phyloP scores from a whole-genome alignment of 2,329 filamentous ascomycete species.

The Talaromyces sp. region DNA sequence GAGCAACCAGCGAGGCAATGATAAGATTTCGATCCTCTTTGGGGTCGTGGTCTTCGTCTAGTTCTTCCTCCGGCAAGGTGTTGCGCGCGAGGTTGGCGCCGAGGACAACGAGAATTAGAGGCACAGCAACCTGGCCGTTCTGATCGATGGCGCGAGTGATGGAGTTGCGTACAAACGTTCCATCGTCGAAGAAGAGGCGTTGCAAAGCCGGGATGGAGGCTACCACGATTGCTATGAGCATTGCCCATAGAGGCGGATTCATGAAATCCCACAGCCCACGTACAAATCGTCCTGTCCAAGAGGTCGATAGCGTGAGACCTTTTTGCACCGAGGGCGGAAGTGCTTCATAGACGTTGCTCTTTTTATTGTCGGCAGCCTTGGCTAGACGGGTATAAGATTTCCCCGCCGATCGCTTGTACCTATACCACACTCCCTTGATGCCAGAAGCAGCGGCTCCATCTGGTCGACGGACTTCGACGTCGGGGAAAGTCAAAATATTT shows the following conservation, averaged over 20 bases:
- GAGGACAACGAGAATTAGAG: constrained; percentile 88
- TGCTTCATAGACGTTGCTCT: constrained; percentile 35
- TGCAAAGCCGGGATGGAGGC: constrained; percentile 82
- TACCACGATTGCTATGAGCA: constrained; percentile 84
- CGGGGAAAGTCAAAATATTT: constrained; percentile 56
- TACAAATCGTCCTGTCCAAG: constrained; percentile 47
- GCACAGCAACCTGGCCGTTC: constrained; percentile 85
- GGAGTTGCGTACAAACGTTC: constrained; percentile 86
- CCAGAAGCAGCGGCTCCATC: constrained; percentile 22
- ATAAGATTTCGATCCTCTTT: constrained; percentile 68
- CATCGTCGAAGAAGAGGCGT: constrained; percentile 77
- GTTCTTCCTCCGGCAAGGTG: constrained; percentile 65
- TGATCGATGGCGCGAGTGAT: constrained; percentile 82
- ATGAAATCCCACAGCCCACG: constrained; percentile 83
- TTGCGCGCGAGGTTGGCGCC: constrained; percentile 92
- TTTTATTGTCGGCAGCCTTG: constrained; percentile 17
- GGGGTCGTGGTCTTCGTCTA: constrained; percentile 56
- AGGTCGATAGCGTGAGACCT: constrained; percentile 37
- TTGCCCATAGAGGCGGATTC: constrained; percentile 97
- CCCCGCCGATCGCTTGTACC: constrained; percentile 19
- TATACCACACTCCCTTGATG: constrained; percentile 20
- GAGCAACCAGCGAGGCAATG: constrained; percentile 74
- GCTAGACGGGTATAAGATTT: constrained; percentile 15
- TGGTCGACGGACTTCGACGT: constrained; percentile 25
- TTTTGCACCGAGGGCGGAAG: constrained; percentile 52